These are phyloP conservation scores for Colletotrichum cuscutae DNA, from an alignment of 2,329 filamentous ascomycete genomes.

Conservation along the genomic window DNA sequence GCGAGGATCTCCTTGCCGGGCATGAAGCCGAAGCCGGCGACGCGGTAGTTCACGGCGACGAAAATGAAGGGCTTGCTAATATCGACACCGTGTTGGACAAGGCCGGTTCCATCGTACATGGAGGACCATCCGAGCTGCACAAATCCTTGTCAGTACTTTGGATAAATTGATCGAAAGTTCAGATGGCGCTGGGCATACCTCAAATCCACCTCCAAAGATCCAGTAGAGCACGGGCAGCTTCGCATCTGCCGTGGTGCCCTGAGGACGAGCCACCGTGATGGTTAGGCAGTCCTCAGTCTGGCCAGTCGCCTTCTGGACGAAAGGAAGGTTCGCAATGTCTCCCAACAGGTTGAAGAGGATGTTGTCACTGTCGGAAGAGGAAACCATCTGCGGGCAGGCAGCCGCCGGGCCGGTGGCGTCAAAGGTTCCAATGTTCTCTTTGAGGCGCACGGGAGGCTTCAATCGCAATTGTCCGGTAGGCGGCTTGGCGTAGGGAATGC, in stretches of 20 bases:
- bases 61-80: slow-evolving; percentile 68
- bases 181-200: slow-evolving; percentile 17
- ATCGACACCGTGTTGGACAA: slow-evolving; percentile 47
- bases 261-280: slow-evolving; percentile 58
- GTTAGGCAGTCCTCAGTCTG: slow-evolving; percentile 63
- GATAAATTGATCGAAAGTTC: background rate
- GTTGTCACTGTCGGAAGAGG: slow-evolving; percentile 32
- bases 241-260: slow-evolving; percentile 49
- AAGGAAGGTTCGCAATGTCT: slow-evolving; percentile 51
- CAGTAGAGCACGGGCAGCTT: slow-evolving; percentile 67
- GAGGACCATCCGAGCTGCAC: slow-evolving; percentile 42
- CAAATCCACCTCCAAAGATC: slow-evolving; percentile 66
- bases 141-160: background rate
- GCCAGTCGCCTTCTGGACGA: slow-evolving; percentile 54
- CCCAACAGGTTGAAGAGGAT: slow-evolving; percentile 49
- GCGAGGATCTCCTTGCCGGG: slow-evolving; percentile 64
- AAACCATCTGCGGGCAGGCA: slow-evolving; percentile 69
- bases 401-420: slow-evolving; percentile 58
- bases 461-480: slow-evolving; percentile 68
- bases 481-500: slow-evolving; percentile 72
- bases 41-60: slow-evolving; percentile 73
- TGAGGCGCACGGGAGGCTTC: slow-evolving; percentile 66
- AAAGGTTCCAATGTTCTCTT: slow-evolving; percentile 59
- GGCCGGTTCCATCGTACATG: slow-evolving; percentile 49
- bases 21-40: slow-evolving; percentile 71